Conservation (phyloP, 2,329 filamentous ascomycete species). For the Trichoderma harzianum region DNA sequence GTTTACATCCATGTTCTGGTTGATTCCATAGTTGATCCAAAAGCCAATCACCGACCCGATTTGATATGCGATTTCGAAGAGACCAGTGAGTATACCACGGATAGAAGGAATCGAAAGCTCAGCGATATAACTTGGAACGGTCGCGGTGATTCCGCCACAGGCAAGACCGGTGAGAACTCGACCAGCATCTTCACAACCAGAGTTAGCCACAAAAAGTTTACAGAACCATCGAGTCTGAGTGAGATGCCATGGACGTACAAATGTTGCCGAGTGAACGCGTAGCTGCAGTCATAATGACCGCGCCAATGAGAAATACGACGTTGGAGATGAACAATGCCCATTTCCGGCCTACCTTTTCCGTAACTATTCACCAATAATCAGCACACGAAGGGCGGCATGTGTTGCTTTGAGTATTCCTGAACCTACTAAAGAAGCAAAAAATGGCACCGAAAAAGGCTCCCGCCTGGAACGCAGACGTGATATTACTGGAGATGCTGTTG, state of each 20-base stretch:
- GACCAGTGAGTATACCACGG: slow-evolving; percentile 55
- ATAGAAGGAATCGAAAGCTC: slow-evolving; percentile 58
- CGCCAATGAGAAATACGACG: slow-evolving; percentile 43
- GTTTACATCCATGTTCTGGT: slow-evolving; percentile 35
- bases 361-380: slow-evolving; percentile 28
- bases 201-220: background rate
- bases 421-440: slow-evolving; percentile 40
- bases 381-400: background rate
- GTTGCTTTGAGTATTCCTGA: background rate
- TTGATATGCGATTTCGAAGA: slow-evolving; percentile 53
- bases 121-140: slow-evolving; percentile 61
- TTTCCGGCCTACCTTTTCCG: slow-evolving; percentile 49
- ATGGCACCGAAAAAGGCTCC: slow-evolving; percentile 54
- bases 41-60: slow-evolving; percentile 52
- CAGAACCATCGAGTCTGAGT: fast-evolving
- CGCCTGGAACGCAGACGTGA: slow-evolving; percentile 47
- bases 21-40: slow-evolving; percentile 46
- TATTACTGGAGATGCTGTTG: slow-evolving; percentile 38
- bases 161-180: slow-evolving; percentile 57
- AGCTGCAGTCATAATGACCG: slow-evolving; percentile 42
- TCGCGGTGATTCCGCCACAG: slow-evolving; percentile 55
- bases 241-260: slow-evolving; percentile 24
- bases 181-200: slow-evolving; percentile 46
- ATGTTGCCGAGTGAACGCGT: slow-evolving; percentile 43
- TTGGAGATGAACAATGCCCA: slow-evolving; percentile 46